These are phyloP conservation scores for Clarireedia homoeocarpa DNA, from an alignment of 2,329 filamentous ascomycete species.

Conservation along the genomic window DNA sequence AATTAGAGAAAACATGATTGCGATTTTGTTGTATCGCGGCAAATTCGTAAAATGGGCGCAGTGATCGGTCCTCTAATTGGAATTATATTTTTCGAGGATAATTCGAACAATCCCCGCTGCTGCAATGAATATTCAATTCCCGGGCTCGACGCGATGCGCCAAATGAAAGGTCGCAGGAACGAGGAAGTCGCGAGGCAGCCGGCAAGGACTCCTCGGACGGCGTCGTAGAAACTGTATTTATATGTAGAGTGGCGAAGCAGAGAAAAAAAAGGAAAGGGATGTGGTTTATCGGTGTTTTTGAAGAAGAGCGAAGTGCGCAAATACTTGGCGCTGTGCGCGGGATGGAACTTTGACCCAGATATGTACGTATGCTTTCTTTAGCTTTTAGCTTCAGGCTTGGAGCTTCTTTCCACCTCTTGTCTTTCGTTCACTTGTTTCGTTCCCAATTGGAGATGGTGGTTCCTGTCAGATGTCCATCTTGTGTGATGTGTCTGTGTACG, in stretches of 20 bases:
- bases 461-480: background rate
- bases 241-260: conserved; percentile 3
- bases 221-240: background rate
- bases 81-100: background rate
- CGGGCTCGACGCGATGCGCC: conserved; percentile 6
- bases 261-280: background rate
- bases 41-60: background rate
- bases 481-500: background rate
- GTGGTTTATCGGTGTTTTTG: background rate
- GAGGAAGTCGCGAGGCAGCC: conserved; percentile 5
- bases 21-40: background rate
- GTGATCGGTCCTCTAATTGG: background rate
- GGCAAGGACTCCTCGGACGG: conserved; percentile 1
- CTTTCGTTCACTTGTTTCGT: background rate
- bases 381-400: background rate
- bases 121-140: background rate
- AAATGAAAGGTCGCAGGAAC: background rate
- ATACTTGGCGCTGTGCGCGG: background rate
- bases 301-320: conserved; percentile 1
- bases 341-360: background rate
- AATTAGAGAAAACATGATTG: conserved; percentile 22
- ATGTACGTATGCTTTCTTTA: background rate
- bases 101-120: background rate
- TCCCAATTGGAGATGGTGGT: background rate
- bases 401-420: background rate